phyloP scores from a whole-genome alignment of 164 flowering plant genomes.

The Berberis thunbergii region DNA sequence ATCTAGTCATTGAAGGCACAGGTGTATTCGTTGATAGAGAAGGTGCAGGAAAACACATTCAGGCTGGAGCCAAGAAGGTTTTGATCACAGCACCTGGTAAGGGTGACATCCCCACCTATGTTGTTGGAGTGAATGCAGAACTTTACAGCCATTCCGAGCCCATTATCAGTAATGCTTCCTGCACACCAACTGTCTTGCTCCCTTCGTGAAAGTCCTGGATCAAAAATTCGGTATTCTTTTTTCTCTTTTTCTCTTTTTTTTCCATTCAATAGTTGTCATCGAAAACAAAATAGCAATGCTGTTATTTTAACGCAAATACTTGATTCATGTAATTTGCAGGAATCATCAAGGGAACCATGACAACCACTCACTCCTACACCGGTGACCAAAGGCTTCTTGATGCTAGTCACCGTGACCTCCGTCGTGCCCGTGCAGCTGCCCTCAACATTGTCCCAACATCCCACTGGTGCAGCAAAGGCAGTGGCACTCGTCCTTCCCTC shows the following conservation, averaged over 20 bases:
- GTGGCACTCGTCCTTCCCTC: slow-evolving; percentile 89
- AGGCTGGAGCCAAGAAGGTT: slow-evolving; percentile 97
- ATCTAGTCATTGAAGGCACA: slow-evolving; percentile 92
- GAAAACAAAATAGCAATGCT: neutral
- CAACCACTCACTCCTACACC: slow-evolving; percentile 98
- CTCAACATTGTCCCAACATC: slow-evolving; percentile 97
- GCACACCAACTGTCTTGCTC: slow-evolving; percentile 97
- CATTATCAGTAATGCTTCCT: slow-evolving; percentile 93
- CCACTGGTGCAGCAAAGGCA: slow-evolving; percentile 98
- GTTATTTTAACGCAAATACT: neutral
- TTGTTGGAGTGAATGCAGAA: slow-evolving; percentile 91
- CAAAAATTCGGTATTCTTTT: slow-evolving; percentile 56
- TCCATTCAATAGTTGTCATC: neutral
- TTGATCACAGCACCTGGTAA: slow-evolving; percentile 69
- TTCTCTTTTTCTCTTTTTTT: slow-evolving; percentile 32
- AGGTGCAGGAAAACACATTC: slow-evolving; percentile 94
- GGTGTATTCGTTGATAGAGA: slow-evolving; percentile 97
- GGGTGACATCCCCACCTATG: slow-evolving; percentile 97
- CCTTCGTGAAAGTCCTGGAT: slow-evolving; percentile 94
- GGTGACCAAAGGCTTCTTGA: slow-evolving; percentile 99
- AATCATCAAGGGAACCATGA: slow-evolving; percentile 98
- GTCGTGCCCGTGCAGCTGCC: slow-evolving; percentile 94
- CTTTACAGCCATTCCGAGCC: slow-evolving; percentile 48
- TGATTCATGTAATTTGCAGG: slow-evolving; percentile 24
- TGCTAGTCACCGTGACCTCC: slow-evolving; percentile 93